Conservation (phyloP, 2,329 filamentous ascomycete species). For the Ceratocystis albifundus region DNA sequence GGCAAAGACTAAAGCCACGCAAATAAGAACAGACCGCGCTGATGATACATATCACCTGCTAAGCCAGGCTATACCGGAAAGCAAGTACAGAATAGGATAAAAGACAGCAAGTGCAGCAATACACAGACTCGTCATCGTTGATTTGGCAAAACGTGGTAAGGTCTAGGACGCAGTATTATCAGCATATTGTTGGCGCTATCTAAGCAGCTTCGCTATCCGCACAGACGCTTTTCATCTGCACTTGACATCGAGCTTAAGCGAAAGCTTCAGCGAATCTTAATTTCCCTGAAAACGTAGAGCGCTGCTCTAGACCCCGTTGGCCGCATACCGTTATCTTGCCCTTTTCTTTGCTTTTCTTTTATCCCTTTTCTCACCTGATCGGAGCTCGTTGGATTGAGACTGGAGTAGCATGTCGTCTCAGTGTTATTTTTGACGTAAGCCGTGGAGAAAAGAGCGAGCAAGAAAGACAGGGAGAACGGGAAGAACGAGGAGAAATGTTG, state of each 20-base stretch:
- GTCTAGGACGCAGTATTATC: background rate
- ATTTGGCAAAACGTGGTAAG: background rate
- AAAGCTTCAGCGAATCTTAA: slow-evolving; percentile 11
- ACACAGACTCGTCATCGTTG: background rate
- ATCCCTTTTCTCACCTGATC: background rate
- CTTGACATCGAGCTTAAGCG: slow-evolving; percentile 12
- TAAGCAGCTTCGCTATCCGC: background rate
- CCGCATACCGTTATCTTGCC: background rate
- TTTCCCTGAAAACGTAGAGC: background rate
- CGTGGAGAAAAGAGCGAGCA: background rate
- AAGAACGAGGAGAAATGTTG: background rate
- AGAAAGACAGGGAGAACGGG: background rate
- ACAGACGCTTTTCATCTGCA: slow-evolving; percentile 18
- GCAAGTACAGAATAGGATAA: background rate
- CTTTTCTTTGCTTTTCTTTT: background rate
- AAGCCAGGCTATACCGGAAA: background rate
- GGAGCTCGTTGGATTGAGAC: background rate
- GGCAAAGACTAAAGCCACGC: background rate
- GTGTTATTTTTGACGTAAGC: background rate
- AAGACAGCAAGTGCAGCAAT: background rate
- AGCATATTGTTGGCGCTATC: background rate
- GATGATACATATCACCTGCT: background rate
- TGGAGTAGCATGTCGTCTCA: background rate
- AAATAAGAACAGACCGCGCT: background rate
- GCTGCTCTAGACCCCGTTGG: background rate